Percentiles rank a stretch among this genome's conserved stretches.
Evolutionary conservation across 2,329 filamentous ascomycete species (phyloP).

Genomic region (Fusarium setosum): DNA sequence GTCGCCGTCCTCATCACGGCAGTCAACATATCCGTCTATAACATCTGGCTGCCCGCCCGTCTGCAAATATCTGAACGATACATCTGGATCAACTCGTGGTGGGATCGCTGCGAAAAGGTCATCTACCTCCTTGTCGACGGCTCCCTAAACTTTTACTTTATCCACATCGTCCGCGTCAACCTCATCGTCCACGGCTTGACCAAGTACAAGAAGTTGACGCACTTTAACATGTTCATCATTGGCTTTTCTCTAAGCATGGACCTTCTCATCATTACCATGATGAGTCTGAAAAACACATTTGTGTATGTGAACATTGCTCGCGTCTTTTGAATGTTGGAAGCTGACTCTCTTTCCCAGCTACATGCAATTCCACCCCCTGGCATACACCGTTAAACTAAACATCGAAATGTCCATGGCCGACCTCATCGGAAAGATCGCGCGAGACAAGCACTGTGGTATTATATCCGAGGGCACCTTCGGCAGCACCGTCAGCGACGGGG

Average conservation of each 20-base stretch:
- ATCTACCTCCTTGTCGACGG: constrained; percentile 44
- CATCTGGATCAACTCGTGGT: constrained; percentile 41
- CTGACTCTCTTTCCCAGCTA: constrained; percentile 37
- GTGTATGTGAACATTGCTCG: constrained; percentile 32
- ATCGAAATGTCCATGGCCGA: constrained; percentile 67
- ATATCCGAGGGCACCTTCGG: constrained; percentile 35
- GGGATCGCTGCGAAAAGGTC: constrained; percentile 44
- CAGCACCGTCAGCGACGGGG: constrained; percentile 20
- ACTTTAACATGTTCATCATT: constrained; percentile 45
- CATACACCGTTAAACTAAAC: constrained; percentile 65
- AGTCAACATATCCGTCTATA: constrained; percentile 42
- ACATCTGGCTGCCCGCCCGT: constrained; percentile 41
- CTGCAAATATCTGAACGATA: constrained; percentile 38
- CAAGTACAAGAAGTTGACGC: constrained; percentile 40
- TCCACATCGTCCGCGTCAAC: constrained; percentile 37
- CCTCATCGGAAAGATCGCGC: constrained; percentile 56
- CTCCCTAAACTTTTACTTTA: constrained; percentile 40
- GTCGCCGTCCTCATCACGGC: constrained; percentile 39
- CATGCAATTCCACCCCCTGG: constrained; percentile 63
- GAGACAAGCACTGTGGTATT: constrained; percentile 27
- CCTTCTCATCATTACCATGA: constrained; percentile 42
- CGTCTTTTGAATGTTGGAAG: neutral
- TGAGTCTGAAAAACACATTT: constrained; percentile 43
- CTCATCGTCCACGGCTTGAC: constrained; percentile 36
- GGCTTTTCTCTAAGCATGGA: constrained; percentile 43